Percentiles rank a stretch among this genome's conserved stretches.
phyloP scores from a whole-genome alignment of 163 green algal genomes.

The Chlorella variabilis region DNA sequence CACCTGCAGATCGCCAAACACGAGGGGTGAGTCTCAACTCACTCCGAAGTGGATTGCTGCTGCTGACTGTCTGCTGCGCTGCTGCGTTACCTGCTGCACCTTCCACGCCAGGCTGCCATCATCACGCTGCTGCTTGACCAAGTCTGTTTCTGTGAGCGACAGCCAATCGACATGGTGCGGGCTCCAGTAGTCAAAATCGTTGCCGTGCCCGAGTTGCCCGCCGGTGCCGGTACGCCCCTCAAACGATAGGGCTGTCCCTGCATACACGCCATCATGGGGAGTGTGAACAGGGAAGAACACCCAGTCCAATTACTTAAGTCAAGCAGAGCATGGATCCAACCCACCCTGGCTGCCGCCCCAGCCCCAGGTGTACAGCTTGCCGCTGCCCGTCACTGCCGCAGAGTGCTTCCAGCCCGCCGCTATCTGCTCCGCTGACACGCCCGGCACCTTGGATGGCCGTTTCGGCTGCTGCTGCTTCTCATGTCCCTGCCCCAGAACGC shows the following conservation, averaged over 20 bases:
- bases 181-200: slow-evolving; percentile 71
- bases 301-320: no score
- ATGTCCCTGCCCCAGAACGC: slow-evolving; percentile 63
- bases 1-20: slow-evolving; percentile 31
- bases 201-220: slow-evolving; percentile 77
- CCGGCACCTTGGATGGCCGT: neutral
- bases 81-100: slow-evolving; percentile 14
- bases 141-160: slow-evolving; percentile 24
- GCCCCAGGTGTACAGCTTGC: slow-evolving; percentile 55
- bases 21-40: no score
- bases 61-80: no score
- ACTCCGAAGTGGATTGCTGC: no score
- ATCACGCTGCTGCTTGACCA: slow-evolving; percentile 2
- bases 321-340: neutral
- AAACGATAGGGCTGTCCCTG: slow-evolving; percentile 32
- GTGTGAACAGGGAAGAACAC: no score
- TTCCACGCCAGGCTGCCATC: slow-evolving; percentile 20
- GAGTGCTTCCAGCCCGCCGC: slow-evolving; percentile 55
- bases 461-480: slow-evolving; percentile 36
- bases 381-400: slow-evolving; percentile 32
- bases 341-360: slow-evolving; percentile 66
- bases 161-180: slow-evolving; percentile 41
- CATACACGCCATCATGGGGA: no score
- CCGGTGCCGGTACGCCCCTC: slow-evolving; percentile 42
- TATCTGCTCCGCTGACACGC: slow-evolving; percentile 22